These are phyloP conservation scores for Venturia aucupariae DNA, from an alignment of 2,329 filamentous ascomycete species.

Conservation along the genomic window DNA sequence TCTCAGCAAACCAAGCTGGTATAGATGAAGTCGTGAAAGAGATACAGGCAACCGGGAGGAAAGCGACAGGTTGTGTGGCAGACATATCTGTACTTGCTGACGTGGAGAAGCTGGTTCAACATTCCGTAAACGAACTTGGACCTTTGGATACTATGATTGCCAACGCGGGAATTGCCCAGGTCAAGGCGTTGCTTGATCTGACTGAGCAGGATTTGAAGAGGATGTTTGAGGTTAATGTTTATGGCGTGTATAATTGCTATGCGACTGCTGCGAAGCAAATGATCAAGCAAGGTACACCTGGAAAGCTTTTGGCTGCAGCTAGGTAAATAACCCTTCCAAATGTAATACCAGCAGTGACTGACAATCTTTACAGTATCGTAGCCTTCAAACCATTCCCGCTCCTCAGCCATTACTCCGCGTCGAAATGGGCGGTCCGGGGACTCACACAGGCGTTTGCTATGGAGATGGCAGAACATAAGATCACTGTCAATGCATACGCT, in stretches of 20 bases:
- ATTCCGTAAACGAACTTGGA: conserved; percentile 45
- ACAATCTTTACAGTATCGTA: conserved; percentile 36
- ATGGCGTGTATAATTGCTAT: conserved; percentile 57
- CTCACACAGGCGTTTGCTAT: conserved; percentile 58
- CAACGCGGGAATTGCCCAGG: conserved; percentile 48
- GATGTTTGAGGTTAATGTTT: conserved; percentile 58
- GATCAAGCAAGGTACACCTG: conserved; percentile 46
- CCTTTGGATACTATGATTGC: conserved; percentile 41
- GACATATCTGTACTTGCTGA: conserved; percentile 51
- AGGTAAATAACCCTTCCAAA: conserved; percentile 23
- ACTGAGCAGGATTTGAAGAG: conserved; percentile 47
- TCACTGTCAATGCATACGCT: conserved; percentile 58
- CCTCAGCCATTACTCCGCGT: conserved; percentile 53
- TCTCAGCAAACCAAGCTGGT: conserved; percentile 42
- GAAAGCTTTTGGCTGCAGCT: conserved; percentile 45
- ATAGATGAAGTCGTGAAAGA: conserved; percentile 46
- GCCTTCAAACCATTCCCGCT: conserved; percentile 51
- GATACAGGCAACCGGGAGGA: conserved; percentile 43
- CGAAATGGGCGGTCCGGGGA: conserved; percentile 59
- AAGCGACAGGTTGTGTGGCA: conserved; percentile 46
- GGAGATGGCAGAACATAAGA: conserved; percentile 54
- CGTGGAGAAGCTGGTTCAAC: conserved; percentile 45
- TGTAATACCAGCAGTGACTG: neutral
- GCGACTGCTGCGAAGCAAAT: conserved; percentile 54
- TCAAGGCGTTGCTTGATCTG: conserved; percentile 45